These are phyloP conservation scores for Leccinum pellstonianum DNA, from an alignment of 768 basidiomycete genomes.

Conservation along the genomic window DNA sequence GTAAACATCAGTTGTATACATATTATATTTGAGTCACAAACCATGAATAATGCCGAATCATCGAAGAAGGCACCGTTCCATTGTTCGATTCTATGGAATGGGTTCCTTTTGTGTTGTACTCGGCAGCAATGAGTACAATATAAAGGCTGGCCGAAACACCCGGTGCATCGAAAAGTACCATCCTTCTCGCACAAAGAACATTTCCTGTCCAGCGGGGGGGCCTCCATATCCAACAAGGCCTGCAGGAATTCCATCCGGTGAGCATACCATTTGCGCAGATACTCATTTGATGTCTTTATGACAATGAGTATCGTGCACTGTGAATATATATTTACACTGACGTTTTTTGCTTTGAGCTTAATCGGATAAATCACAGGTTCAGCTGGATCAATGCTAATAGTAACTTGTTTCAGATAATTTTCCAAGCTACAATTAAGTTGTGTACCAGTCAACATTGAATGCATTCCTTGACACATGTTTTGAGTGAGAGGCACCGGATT, in stretches of 20 bases:
- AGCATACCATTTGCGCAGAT: neutral
- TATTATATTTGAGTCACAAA: neutral
- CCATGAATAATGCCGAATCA: neutral
- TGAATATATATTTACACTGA: no score
- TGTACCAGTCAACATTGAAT: no score
- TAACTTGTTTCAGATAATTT: no score
- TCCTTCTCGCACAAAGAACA: neutral
- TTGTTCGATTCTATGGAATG: neutral
- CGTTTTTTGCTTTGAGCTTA: no score
- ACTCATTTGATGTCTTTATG: neutral
- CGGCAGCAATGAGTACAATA: neutral
- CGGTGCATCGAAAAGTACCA: neutral
- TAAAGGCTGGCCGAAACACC: neutral
- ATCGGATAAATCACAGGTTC: no score
- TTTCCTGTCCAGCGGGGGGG: neutral
- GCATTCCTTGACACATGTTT: no score
- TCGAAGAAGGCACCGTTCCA: neutral
- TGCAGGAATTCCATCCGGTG: neutral
- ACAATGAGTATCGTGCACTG: neutral
- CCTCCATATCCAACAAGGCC: neutral
- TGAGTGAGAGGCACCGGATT: no score
- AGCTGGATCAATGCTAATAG: no score
- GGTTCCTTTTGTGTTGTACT: neutral
- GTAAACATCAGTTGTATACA: no score
- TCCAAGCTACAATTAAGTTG: no score